phyloP scores from a whole-genome alignment of 2,329 filamentous ascomycete species.

The Rutstroemia sp. region DNA sequence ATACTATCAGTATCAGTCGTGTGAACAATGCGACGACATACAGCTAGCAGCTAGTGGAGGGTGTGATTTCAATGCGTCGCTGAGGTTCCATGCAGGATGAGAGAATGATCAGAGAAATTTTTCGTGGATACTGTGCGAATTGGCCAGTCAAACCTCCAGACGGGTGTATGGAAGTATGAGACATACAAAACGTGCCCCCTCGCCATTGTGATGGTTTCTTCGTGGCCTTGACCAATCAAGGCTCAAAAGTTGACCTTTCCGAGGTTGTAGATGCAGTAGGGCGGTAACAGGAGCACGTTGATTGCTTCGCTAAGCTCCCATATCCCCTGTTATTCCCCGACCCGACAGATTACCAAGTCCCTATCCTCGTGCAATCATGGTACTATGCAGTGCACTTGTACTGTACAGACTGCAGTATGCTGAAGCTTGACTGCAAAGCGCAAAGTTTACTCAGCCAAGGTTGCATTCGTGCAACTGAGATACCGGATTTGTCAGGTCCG shows the following conservation, averaged over 20 bases:
- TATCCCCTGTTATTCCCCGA: not conserved
- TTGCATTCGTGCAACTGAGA: not conserved
- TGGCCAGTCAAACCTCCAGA: constrained; percentile 7
- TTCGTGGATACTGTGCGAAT: constrained; percentile 1
- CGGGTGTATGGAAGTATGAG: not conserved
- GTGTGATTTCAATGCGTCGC: constrained; percentile 5
- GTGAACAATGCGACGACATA: not conserved
- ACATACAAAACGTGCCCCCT: constrained; percentile 4
- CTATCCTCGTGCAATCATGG: not conserved
- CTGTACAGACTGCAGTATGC: not conserved
- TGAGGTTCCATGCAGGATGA: not conserved
- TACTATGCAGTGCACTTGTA: no score
- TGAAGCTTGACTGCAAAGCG: not conserved
- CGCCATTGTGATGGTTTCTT: constrained; percentile 4
- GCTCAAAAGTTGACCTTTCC: not conserved
- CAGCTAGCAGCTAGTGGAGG: not conserved
- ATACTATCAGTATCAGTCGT: not conserved
- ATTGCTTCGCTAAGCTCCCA: constrained; percentile 3
- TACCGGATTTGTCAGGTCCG: not conserved
- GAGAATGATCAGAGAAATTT: not conserved
- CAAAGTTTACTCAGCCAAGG: not conserved
- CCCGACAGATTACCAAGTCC: not conserved
- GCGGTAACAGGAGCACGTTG: constrained; percentile 8
- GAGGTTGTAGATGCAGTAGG: constrained; percentile 1
- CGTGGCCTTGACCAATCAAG: constrained; percentile 1